Evolutionary conservation across 164 flowering plant species (phyloP), one percentile per base, ranked within the genome.

Genomic region (Pachysandra terminalis): DNA sequence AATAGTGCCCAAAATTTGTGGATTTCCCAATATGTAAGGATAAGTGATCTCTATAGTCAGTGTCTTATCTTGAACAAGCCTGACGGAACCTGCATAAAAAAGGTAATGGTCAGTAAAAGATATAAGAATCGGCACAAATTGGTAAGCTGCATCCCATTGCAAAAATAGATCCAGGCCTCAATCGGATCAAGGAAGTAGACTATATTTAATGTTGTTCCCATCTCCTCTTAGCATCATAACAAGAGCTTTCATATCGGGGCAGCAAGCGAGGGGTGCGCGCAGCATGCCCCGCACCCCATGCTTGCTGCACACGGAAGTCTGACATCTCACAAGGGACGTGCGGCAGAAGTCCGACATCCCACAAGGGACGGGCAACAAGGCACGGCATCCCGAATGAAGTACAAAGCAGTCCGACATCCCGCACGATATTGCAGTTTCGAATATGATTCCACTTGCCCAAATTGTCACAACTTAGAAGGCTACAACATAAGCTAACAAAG

Each of bases 31-130:
- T 1, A 15, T 5, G 15, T 45, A 12, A 12, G 10, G 6, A 15
- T 10, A 45, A 5, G 17, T 45, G 17, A 45, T 40, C 45, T 40
- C 45, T 40, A 19, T 19, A 14, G 23, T 41, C 35, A 27, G 17
- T 64, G 62, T 21, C 5, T n/a, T 15, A 28, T 73, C 65, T 72
- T 79, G 83, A 82, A 81, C 72, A 84, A 77, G 71, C 69, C 78
- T 72, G 88, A 79, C 17, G 88, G 75, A 60, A 84, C 81, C 88
- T 84, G 83, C 32, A 71, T 62, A 21, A 15, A 2, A 12, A 45
- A 68, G 63, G 26, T 7, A 66, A 55, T 28, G 10, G 28, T 57
- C 19, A 69, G 45, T 5, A 59, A 28, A 15, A n/a, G 21, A 53
- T 13, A 19, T 7, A n/a, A n/a, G 19, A 25, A 56, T 5, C 19